Evolutionary conservation across 768 basidiomycete genomes (phyloP), one percentile per base, ranked within the genome.

Genomic region (Tylopilus felleus): DNA sequence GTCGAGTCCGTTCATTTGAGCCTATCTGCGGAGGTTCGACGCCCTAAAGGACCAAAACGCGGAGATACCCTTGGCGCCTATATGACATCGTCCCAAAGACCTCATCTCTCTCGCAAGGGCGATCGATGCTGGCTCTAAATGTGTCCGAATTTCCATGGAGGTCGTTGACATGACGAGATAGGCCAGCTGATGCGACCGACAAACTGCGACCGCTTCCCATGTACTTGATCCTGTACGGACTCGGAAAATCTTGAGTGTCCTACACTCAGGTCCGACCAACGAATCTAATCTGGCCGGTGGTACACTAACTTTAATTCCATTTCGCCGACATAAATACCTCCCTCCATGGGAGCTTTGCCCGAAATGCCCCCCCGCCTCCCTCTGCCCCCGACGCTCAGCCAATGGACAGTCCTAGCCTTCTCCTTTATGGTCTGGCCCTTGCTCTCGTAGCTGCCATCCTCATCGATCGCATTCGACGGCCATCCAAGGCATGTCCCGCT

Each of bases 281-380:
- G 38, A 59, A 69, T 69, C 58, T 71, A 69, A 71, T 65, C 67
- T 65, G 53, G 41, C 55, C 53, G 57, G 52, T 50, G 21, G 47
- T 31, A 55, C 59, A 59, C 58, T 57, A 69, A 71, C 65, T 69
- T 65, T 69, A 68, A 60, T 58, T 61, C 60, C 62, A 62, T 59
- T 46, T 64, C 52, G 53, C 58, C 61, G 50, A 67, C 68, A 71
- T 69, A 69, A 69, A 69, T 69, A 69, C 69, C 47, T 51, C 41
- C 51, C 47, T 57, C 40, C 62, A 63, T 63, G 63, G 50, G 51
- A 35, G 38, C 51, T 40, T 53, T 42, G 51, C 58, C 58, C 46
- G 60, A 62, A 71, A 71, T 71, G 65, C 60, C 57, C 62, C n/a
- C 47, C 59, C 58, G 53, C 56, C 60, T 60, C 58, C 45, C 52